Evolutionary conservation across 129 eudicot species (phyloP), one percentile per base, ranked within the genome.

Genomic region (Tanacetum coccineum): DNA sequence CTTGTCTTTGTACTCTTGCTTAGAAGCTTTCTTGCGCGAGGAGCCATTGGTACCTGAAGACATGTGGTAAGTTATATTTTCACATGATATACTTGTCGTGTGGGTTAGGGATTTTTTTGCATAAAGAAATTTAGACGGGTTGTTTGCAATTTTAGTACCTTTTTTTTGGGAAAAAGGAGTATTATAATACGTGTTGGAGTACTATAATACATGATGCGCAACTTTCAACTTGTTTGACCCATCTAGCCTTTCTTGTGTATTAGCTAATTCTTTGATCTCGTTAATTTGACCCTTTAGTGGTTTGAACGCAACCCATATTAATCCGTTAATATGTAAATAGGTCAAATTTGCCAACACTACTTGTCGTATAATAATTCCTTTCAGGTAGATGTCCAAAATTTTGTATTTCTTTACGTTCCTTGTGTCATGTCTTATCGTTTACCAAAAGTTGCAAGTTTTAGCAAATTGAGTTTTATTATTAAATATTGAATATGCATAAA

Each of bases 41-140:
- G 99, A 93, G 86, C 99, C 99, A 12, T 76, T 93, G 76, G 99
- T 93, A 62, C 96, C 99, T 42, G 99, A 93, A 83, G 99, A 93
- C 77, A 93, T 89, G 99, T 93, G 99, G 99, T 93, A 61, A 75
- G 89, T 63, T 77, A 79, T 59, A 25, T 59, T 49, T 40, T 51
- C 69, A 9, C 15, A 5, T 48, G 32, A 47, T 30, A 71, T 47
- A 4, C 15, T 26, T 59, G 30, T 57, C 46, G 3, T 39, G 36
- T 9, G 55, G 10, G 15, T 21, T 49, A 58, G 51, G 10, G 25
- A 66, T 32, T 32, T 30, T 30, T 32, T 32, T 32, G 39, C 39
- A 32, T 32, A 32, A 36, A 68, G 39, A 2, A 1, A 11, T 50
- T 32, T 36, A 53, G 51, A 10, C n/a, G 49, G 60, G 46, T 49